Percentiles rank a stretch among this genome's conserved stretches.
Evolutionary conservation across 768 basidiomycete species (phyloP).

Genomic region (Xanthoconium stramineum): DNA sequence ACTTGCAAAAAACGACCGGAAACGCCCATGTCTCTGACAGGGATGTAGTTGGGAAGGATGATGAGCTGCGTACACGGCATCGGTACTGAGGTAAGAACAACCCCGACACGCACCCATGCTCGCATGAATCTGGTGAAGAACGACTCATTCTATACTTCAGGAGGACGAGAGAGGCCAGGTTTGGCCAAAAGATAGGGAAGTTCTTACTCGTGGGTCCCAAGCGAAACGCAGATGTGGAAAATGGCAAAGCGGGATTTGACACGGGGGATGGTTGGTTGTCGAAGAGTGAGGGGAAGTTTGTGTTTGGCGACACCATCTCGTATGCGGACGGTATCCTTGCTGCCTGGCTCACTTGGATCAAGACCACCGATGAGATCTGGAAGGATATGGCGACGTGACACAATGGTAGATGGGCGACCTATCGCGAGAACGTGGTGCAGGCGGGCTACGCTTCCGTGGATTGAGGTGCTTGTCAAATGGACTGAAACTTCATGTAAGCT

Average conservation of each 20-base stretch:
- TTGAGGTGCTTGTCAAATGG: background rate
- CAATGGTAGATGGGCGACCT: background rate
- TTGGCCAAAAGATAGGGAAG: slow-evolving; percentile 24
- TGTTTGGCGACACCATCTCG: slow-evolving; percentile 18
- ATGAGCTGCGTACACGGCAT: no score
- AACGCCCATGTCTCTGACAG: no score
- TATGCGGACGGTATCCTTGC: slow-evolving; percentile 36
- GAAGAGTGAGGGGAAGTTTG: slow-evolving; percentile 29
- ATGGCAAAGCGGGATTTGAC: slow-evolving; percentile 8
- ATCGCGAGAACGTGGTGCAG: slow-evolving; percentile 29
- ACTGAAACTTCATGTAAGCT: no score
- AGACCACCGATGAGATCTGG: slow-evolving; percentile 32
- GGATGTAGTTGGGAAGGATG: no score
- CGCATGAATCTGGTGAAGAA: no score
- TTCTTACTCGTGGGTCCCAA: no score
- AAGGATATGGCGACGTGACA: slow-evolving; percentile 34
- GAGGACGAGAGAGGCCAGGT: slow-evolving; percentile 30
- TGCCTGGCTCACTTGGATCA: slow-evolving; percentile 36
- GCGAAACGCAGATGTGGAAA: no score
- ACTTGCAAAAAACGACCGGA: no score
- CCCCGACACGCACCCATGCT: no score
- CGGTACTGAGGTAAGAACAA: no score
- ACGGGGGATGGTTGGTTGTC: slow-evolving; percentile 30
- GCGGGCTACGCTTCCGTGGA: slow-evolving; percentile 28
- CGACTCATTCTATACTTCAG: no score